Evolutionary conservation across 2,329 filamentous ascomycete genomes (phyloP).

Genomic region (Claviceps humidiphila): DNA sequence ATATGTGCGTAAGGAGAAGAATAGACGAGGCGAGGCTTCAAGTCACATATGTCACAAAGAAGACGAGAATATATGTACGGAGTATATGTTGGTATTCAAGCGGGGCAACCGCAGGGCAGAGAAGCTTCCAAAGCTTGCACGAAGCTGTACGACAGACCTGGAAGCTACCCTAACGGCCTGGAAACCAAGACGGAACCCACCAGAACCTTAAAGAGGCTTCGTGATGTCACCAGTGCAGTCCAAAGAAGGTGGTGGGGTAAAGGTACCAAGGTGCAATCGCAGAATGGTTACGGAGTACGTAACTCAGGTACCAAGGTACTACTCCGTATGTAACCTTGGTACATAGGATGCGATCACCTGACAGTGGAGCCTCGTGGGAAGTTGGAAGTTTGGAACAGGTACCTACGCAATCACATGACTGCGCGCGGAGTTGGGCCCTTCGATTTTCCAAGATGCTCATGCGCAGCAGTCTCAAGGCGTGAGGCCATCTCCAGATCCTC

Average conservation of each 20-base stretch:
- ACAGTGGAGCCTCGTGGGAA: too few species aligned
- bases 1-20: background rate
- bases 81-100: background rate
- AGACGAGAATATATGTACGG: background rate
- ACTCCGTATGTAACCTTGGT: too few species aligned
- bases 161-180: constrained; percentile 10
- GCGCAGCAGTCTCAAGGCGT: background rate
- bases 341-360: too few species aligned
- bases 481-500: background rate
- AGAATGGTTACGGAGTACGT: too few species aligned
- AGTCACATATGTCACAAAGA: background rate
- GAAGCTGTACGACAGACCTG: constrained; percentile 6
- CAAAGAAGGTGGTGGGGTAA: too few species aligned
- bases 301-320: too few species aligned
- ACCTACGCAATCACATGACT: constrained; percentile 15
- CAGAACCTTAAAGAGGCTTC: constrained; percentile 18
- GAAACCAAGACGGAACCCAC: constrained; percentile 19
- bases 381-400: too few species aligned
- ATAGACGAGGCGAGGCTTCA: background rate
- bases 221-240: constrained; percentile 19
- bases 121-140: background rate
- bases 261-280: too few species aligned
- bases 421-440: constrained; percentile 3
- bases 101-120: background rate
- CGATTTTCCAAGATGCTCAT: constrained; percentile 8